Base-by-base conservation (phyloP, 352 stramenopile genomes). In the Pythium myriotylum region DNA sequence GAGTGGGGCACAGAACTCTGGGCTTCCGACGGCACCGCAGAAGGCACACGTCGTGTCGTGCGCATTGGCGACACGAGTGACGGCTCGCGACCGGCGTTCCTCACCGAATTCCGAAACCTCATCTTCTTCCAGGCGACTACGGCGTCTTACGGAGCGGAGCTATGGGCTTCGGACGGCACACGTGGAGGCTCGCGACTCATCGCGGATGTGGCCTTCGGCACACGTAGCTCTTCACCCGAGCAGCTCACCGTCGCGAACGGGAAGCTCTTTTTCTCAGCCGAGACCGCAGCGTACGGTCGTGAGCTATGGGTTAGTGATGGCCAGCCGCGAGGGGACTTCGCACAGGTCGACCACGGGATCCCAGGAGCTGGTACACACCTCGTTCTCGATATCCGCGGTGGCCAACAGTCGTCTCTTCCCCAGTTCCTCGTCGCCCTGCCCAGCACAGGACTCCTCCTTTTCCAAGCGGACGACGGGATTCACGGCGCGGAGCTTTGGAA, bases 401-500 rank as follows among this genome's bases (percentile, higher is more conserved):
- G 83, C 17, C 19, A 48, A 0, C 56, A 50, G 9, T 83, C 77
- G 1, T 94, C 86, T 0, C 56, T 79, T 14, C 89, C 89, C 32
- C 58, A 68, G 29, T 77, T 72, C 43, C 84, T 87, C 45, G 72
- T 71, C 22, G 68, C 62, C 48, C 52, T 86, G 14, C 48, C 26
- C 1, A 19, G 32, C 0, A 26, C 50, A 0, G 12, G 45, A 5
- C 48, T 79, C 14, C 41, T 96, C 14, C 72, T 95, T 12, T 97
- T 97, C 57, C 77, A 88, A 45, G 91, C 91, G 7, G 71, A 94
- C 59, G 91, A 97, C 58, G 88, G 89, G 48, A 54, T 78, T 10
- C 80, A 88, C 29, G 91, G 91, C 14, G 20, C 64, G 3, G 91
- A 97, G 64, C 68, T 97, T 9, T 97, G 91, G 91, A 35, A 47